These are phyloP conservation scores for Candida khao-thaluensis DNA, from an alignment of 805 yeast species.

Conservation along the genomic window DNA sequence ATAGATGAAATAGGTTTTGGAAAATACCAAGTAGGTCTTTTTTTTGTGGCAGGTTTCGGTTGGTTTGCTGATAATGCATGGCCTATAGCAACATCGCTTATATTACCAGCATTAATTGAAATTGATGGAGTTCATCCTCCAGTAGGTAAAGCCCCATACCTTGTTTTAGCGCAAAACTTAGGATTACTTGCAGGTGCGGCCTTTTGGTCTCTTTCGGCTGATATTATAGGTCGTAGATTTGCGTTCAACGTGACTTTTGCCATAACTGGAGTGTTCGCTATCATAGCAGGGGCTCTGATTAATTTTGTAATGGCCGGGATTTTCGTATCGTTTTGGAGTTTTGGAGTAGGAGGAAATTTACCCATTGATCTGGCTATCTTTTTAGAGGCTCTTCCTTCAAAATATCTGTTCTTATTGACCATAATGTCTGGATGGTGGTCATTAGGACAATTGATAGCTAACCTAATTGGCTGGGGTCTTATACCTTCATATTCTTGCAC, in stretches of 20 bases:
- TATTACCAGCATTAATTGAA: slow-evolving; percentile 31
- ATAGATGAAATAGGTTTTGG: slow-evolving; percentile 43
- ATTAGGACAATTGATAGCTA: slow-evolving; percentile 56
- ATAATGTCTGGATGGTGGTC: slow-evolving; percentile 59
- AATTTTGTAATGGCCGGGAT: slow-evolving; percentile 29
- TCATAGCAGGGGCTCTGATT: slow-evolving; percentile 29
- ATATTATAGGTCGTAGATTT: slow-evolving; percentile 30
- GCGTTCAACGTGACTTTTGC: slow-evolving; percentile 31
- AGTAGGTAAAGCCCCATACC: slow-evolving; percentile 29
- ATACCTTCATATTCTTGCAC: slow-evolving; percentile 50
- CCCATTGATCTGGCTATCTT: slow-evolving; percentile 33
- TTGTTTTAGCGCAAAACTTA: slow-evolving; percentile 46
- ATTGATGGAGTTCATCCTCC: slow-evolving; percentile 39
- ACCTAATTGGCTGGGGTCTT: slow-evolving; percentile 55
- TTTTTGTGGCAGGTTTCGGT: slow-evolving; percentile 58
- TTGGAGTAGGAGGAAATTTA: slow-evolving; percentile 33
- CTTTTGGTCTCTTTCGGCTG: slow-evolving; percentile 31
- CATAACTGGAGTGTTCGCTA: slow-evolving; percentile 26
- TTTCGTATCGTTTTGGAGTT: slow-evolving; percentile 27
- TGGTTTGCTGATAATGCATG: slow-evolving; percentile 49
- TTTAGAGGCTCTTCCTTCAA: slow-evolving; percentile 27
- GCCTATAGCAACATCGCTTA: slow-evolving; percentile 37
- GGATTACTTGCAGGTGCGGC: slow-evolving; percentile 31
- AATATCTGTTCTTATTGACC: slow-evolving; percentile 28
- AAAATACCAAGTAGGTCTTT: slow-evolving; percentile 47